Evolutionary conservation across 805 yeast species (phyloP).

Genomic region (Kuraishia ogatae): DNA sequence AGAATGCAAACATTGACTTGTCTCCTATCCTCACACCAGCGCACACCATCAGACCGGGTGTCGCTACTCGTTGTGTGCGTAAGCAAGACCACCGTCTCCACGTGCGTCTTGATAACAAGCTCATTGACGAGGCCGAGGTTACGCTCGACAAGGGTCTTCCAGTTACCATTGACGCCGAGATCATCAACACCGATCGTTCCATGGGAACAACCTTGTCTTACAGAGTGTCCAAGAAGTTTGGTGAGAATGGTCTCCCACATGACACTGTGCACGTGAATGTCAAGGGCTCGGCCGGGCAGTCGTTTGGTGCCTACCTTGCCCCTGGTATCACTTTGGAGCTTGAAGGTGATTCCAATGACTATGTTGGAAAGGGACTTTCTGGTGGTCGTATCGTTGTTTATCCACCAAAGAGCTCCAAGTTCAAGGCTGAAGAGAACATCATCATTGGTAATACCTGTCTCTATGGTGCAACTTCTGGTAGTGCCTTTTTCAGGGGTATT

Average conservation of each 20-base stretch:
- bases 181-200: conserved; percentile 93
- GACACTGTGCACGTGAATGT: conserved; percentile 93
- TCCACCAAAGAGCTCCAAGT: conserved; percentile 78
- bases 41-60: conserved; percentile 93
- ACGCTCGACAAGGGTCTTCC: conserved; percentile 97
- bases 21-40: conserved; percentile 96
- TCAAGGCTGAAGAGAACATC: conserved; percentile 94
- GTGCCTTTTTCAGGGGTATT: conserved; percentile 90
- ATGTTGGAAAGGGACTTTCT: conserved; percentile 94
- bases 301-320: conserved; percentile 96
- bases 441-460: conserved; percentile 96
- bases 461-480: conserved; percentile 96
- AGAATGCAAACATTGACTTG: conserved; percentile 85
- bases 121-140: conserved; percentile 91
- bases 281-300: conserved; percentile 94
- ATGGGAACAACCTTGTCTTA: conserved; percentile 92
- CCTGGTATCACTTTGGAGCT: conserved; percentile 91
- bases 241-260: conserved; percentile 89
- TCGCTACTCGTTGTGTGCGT: conserved; percentile 84
- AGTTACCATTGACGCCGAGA: conserved; percentile 86
- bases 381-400: conserved; percentile 91
- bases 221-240: conserved; percentile 87
- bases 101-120: conserved; percentile 88
- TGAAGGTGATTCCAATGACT: conserved; percentile 97
- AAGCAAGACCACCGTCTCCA: conserved; percentile 93